These are phyloP conservation scores for Leishmania martiniquensis DNA, from an alignment of 208 protist species.

Conservation along the genomic window DNA sequence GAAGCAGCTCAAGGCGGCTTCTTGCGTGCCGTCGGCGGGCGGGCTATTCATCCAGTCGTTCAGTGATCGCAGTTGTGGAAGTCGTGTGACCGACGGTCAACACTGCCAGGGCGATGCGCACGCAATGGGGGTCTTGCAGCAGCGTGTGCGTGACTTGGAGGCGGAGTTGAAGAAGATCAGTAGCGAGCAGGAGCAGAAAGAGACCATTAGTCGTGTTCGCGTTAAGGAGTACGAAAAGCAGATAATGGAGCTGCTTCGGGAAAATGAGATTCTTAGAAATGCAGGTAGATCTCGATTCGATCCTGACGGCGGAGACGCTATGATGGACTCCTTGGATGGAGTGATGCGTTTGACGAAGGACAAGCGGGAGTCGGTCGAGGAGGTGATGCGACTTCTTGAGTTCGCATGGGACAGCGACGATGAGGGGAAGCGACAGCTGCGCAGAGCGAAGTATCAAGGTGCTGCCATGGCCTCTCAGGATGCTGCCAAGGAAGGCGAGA, in stretches of 20 bases:
- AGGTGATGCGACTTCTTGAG: constrained; percentile 79
- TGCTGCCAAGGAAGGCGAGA: constrained; percentile 65
- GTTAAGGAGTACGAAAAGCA: constrained; percentile 46
- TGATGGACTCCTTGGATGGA: constrained; percentile 15
- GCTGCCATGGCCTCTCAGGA: constrained; percentile 41
- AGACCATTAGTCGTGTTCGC: constrained; percentile 20
- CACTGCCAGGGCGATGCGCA: not conserved
- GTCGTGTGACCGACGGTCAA: not conserved
- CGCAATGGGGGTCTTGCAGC: constrained; percentile 9
- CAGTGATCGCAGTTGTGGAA: constrained; percentile 13
- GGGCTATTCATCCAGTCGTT: constrained; percentile 9
- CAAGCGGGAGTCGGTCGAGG: constrained; percentile 73
- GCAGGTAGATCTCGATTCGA: not conserved
- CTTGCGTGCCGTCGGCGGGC: not conserved
- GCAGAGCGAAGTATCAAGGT: constrained; percentile 27
- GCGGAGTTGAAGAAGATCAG: constrained; percentile 16
- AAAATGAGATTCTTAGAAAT: constrained; percentile 43
- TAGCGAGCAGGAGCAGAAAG: constrained; percentile 35
- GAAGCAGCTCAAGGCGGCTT: constrained; percentile 20
- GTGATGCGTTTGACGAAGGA: constrained; percentile 60
- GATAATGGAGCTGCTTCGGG: constrained; percentile 48
- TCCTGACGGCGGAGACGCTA: not conserved
- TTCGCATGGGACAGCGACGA: constrained; percentile 65
- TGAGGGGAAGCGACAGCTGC: constrained; percentile 37
- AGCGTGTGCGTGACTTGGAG: constrained; percentile 29